These are phyloP conservation scores for Polygonum aviculare DNA, from an alignment of 148 eudicot genomes.

Conservation along the genomic window DNA sequence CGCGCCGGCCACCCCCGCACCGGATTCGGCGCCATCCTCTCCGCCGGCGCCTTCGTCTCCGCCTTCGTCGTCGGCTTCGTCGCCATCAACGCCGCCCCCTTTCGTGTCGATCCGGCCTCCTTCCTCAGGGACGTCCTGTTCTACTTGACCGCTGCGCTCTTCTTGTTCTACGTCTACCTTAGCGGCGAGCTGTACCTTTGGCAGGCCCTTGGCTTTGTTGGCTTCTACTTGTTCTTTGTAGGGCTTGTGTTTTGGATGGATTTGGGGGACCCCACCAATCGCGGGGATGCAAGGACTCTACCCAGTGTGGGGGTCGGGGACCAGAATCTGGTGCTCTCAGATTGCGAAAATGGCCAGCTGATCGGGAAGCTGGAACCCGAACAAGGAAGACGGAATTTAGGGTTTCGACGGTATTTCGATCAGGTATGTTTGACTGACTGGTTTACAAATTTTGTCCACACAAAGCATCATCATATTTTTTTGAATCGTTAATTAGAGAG, in stretches of 20 bases:
- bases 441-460: background rate
- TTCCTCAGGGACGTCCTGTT: slow-evolving; percentile 83
- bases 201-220: slow-evolving; percentile 95
- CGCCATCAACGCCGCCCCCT: slow-evolving; percentile 76
- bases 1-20: slow-evolving; percentile 46
- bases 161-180: slow-evolving; percentile 73
- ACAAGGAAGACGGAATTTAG: slow-evolving; percentile 11
- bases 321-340: slow-evolving; percentile 15
- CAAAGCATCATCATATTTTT: background rate
- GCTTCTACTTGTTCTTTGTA: slow-evolving; percentile 76
- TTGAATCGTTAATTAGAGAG: too few relatives aligned
- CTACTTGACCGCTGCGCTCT: slow-evolving; percentile 61
- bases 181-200: slow-evolving; percentile 85
- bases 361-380: slow-evolving; percentile 12
- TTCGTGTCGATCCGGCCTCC: slow-evolving; percentile 52
- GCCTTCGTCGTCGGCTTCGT: slow-evolving; percentile 86
- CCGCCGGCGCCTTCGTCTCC: slow-evolving; percentile 84
- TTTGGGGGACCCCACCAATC: slow-evolving; percentile 33
- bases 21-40: slow-evolving; percentile 75
- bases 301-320: slow-evolving; percentile 17
- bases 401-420: slow-evolving; percentile 20
- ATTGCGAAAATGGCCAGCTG: slow-evolving; percentile 25
- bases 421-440: slow-evolving; percentile 35
- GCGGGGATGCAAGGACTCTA: slow-evolving; percentile 12
- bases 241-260: slow-evolving; percentile 98